Percentiles rank a stretch among this genome's conserved stretches.
Conservation (phyloP, 2,329 filamentous ascomycete genomes). For the Aspergillus thermomutatus region DNA sequence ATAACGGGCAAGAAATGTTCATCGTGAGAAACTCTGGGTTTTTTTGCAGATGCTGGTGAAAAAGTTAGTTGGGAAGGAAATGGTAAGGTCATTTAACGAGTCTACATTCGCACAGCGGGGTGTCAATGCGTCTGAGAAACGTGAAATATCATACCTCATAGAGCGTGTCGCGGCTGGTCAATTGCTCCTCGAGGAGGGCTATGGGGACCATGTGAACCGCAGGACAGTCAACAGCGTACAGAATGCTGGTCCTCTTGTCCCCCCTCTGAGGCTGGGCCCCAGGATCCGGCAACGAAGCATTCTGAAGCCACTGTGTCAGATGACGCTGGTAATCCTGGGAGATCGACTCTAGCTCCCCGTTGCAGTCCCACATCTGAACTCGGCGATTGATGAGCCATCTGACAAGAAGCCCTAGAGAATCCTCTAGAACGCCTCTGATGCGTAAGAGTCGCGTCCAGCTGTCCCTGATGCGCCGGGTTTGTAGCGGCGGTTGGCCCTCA, state of each 20-base stretch:
- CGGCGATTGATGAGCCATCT: conserved; percentile 25
- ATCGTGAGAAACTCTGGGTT: conserved; percentile 16
- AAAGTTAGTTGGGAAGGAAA: neutral
- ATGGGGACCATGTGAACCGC: conserved; percentile 31
- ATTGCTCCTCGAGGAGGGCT: conserved; percentile 27
- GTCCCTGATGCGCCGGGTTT: conserved; percentile 19
- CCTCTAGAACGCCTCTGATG: conserved; percentile 15
- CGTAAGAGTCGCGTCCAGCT: conserved; percentile 14
- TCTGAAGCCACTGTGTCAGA: conserved; percentile 30
- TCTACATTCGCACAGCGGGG: neutral
- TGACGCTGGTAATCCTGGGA: conserved; percentile 24
- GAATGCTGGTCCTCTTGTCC: conserved; percentile 4
- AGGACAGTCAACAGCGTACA: conserved; percentile 35
- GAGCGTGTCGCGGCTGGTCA: conserved; percentile 27
- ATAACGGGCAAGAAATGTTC: conserved; percentile 31
- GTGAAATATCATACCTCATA: conserved; percentile 25
- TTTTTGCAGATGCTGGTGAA: conserved; percentile 15
- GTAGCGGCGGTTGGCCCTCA: conserved; percentile 14
- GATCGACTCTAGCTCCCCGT: conserved; percentile 21
- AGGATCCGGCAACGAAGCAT: conserved; percentile 11
- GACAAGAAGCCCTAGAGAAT: conserved; percentile 16
- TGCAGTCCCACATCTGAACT: conserved; percentile 26
- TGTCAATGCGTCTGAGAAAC: neutral
- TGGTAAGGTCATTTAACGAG: neutral
- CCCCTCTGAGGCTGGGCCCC: neutral